Conservation (phyloP, 2,329 filamentous ascomycete genomes). For the Exophiala mesophila region DNA sequence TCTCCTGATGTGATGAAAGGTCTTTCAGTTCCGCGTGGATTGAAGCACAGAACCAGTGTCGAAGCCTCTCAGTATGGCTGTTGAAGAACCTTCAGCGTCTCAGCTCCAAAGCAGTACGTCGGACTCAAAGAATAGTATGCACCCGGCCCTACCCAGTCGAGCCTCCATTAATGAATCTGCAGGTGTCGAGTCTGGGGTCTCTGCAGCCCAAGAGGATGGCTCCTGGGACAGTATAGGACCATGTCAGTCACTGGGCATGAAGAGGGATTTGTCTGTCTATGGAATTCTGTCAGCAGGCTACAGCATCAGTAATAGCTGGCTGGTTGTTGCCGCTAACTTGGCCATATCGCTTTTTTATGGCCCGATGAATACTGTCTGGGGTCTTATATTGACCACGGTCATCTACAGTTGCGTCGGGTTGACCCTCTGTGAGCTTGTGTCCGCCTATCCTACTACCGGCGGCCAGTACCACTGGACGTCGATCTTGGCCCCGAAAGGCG, state of each 20-base stretch:
- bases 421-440: constrained; percentile 29
- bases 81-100: neutral
- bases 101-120: constrained; percentile 1
- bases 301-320: constrained; percentile 4
- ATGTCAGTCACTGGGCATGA: too few relatives aligned
- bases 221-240: too few relatives aligned
- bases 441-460: constrained; percentile 30
- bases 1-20: neutral
- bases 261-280: constrained; percentile 1
- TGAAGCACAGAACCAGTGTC: neutral
- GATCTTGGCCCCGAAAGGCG: constrained; percentile 25
- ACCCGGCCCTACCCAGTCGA: neutral
- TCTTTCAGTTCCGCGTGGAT: neutral
- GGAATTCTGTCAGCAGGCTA: constrained; percentile 5
- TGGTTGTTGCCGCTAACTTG: constrained; percentile 2
- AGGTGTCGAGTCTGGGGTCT: neutral
- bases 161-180: neutral
- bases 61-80: neutral
- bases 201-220: neutral
- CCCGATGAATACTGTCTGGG: constrained; percentile 29
- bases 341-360: constrained; percentile 10
- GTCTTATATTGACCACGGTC: constrained; percentile 26
- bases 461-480: constrained; percentile 31
- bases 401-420: constrained; percentile 30
- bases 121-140: neutral